A percentile compares a stretch with the other conserved stretches of the same genome.
These are phyloP conservation scores for Forsythia suspensa DNA, from an alignment of 257 asterid species.

Conservation along the genomic window DNA sequence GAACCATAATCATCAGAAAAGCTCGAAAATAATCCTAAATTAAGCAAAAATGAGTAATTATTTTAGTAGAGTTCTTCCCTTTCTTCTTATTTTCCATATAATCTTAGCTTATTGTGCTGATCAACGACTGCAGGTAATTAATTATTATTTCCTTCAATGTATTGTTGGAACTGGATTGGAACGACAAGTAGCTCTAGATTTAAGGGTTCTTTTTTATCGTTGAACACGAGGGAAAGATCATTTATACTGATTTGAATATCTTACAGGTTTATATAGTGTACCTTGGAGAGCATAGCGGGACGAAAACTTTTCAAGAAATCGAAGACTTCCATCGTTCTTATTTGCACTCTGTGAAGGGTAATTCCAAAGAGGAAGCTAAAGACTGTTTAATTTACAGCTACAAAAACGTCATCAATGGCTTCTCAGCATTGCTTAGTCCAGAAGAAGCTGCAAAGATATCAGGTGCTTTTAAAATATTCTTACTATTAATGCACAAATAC, in stretches of 20 bases:
- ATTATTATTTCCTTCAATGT: not conserved
- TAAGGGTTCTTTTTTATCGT: too few relatives aligned
- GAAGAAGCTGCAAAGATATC: conserved; percentile 46
- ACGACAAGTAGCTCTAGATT: too few relatives aligned
- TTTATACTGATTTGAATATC: not conserved
- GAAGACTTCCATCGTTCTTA: conserved; percentile 37
- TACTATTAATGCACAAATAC: too few relatives aligned
- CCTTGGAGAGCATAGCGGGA: conserved; percentile 44
- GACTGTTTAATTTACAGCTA: conserved; percentile 44
- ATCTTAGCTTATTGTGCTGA: conserved; percentile 1
- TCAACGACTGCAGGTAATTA: not conserved
- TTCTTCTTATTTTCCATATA: conserved; percentile 8
- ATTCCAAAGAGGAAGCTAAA: conserved; percentile 39
- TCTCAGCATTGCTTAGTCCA: conserved; percentile 51
- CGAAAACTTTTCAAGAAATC: conserved; percentile 34
- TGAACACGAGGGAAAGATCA: not conserved
- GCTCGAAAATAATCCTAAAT: not conserved
- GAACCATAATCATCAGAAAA: not conserved
- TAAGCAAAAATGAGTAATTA: conserved; percentile 4
- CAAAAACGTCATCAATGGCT: conserved; percentile 53
- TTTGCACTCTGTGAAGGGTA: conserved; percentile 36
- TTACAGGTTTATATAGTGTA: conserved; percentile 42
- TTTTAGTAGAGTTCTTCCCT: not conserved
- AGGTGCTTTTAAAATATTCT: conserved; percentile 2
- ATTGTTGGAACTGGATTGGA: too few relatives aligned